Conservation (phyloP, 106 monocot species). For the Acorus gramineus region DNA sequence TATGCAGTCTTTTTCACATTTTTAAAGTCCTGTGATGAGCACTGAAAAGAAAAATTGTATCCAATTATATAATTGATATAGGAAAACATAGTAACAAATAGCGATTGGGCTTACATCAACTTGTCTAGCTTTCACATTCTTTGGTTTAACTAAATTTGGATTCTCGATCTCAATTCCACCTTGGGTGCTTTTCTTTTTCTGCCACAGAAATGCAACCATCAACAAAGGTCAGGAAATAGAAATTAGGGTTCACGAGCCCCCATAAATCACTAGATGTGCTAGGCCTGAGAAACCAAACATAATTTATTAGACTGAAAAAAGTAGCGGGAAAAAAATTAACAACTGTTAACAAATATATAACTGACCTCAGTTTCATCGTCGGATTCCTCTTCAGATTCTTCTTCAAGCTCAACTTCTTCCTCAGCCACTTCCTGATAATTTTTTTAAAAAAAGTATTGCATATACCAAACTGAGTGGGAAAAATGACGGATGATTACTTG, state of each 20-base stretch:
- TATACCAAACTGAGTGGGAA: no score
- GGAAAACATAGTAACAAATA: background rate
- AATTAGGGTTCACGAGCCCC: no score
- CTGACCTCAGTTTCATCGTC: conserved; percentile 35
- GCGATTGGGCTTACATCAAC: background rate
- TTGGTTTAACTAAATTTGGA: conserved; percentile 2
- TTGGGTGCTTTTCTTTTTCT: conserved; percentile 2
- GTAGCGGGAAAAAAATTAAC: no score
- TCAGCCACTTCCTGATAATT: conserved; percentile 38
- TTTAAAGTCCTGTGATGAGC: no score
- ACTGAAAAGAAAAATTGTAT: background rate
- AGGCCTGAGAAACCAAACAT: no score
- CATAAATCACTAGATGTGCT: no score
- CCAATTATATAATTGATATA: background rate
- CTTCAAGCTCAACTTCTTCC: conserved; percentile 35
- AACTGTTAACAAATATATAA: background rate
- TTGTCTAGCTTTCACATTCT: conserved; percentile 3
- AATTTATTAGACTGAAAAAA: no score
- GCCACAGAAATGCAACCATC: background rate
- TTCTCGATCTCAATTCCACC: conserved; percentile 3
- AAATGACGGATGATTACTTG: no score
- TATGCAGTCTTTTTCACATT: no score
- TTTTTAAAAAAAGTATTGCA: background rate
- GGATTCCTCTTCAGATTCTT: conserved; percentile 45
- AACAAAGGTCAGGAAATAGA: background rate